Conservation (phyloP, 2,329 filamentous ascomycete genomes). For the Monosporascus sp. region DNA sequence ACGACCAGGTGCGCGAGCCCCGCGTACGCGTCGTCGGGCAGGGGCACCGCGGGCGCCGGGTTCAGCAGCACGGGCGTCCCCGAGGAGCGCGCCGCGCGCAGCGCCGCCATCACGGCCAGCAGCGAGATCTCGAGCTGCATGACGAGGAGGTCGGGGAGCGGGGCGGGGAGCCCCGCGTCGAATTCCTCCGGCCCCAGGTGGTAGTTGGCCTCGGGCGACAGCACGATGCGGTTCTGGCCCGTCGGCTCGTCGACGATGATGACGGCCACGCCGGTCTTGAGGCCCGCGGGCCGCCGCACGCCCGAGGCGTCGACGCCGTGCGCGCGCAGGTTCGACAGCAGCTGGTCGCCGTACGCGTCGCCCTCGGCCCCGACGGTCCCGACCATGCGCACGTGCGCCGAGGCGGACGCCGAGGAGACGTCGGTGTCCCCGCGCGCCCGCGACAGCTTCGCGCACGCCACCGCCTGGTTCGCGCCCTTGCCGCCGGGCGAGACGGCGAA, state of each 20-base stretch:
- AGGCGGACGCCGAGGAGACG: conserved; percentile 22
- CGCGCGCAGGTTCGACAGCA: conserved; percentile 52
- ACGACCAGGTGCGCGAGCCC: conserved; percentile 75
- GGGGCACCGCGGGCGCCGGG: conserved; percentile 68
- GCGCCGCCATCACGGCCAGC: conserved; percentile 56
- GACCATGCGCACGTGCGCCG: conserved; percentile 59
- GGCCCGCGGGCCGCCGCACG: conserved; percentile 36
- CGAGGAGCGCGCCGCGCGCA: conserved; percentile 43
- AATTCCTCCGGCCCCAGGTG: conserved; percentile 34
- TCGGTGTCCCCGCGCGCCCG: conserved; percentile 40
- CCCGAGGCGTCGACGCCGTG: conserved; percentile 58
- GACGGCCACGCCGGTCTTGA: conserved; percentile 65
- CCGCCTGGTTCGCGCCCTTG: conserved; percentile 94
- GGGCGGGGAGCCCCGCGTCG: conserved; percentile 20
- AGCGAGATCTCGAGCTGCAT: conserved; percentile 76
- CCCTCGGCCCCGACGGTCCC: conserved; percentile 62
- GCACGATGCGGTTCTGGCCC: conserved; percentile 72
- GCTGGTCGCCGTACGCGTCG: conserved; percentile 55
- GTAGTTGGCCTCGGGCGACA: conserved; percentile 68
- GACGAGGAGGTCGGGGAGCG: conserved; percentile 57
- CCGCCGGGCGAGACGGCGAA: conserved; percentile 82
- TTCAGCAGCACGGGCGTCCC: conserved; percentile 70
- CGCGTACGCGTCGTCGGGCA: conserved; percentile 62
- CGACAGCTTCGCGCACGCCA: conserved; percentile 79
- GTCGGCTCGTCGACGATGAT: conserved; percentile 70